Conservation (phyloP, 2,329 filamentous ascomycete genomes). For the Massarina eburnea region DNA sequence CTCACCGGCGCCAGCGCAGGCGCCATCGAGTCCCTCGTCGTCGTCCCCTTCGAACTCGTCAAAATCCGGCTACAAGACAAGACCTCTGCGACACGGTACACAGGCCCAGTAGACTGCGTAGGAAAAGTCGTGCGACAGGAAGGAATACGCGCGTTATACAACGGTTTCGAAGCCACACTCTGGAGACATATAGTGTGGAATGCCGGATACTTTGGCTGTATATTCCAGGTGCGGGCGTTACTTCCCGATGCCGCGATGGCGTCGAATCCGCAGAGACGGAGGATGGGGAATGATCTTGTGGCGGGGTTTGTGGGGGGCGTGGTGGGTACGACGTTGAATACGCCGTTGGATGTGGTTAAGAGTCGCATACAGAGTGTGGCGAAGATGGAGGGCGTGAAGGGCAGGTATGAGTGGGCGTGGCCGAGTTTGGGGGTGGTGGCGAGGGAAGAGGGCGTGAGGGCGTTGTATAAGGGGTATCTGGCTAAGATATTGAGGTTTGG, state of each 20-base stretch:
- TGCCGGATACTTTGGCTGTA: constrained; percentile 36
- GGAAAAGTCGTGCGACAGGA: constrained; percentile 29
- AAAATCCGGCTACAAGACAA: constrained; percentile 35
- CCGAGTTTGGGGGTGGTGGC: constrained; percentile 28
- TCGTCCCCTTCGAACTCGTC: constrained; percentile 34
- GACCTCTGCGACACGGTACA: constrained; percentile 28
- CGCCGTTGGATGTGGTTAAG: constrained; percentile 35
- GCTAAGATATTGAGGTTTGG: constrained; percentile 36
- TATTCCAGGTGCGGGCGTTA: constrained; percentile 31
- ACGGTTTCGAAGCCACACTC: constrained; percentile 35
- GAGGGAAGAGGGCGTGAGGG: constrained; percentile 29
- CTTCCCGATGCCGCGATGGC: constrained; percentile 11
- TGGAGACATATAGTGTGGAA: constrained; percentile 39
- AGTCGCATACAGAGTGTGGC: constrained; percentile 36
- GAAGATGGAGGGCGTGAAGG: constrained; percentile 22
- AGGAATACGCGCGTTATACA: constrained; percentile 29
- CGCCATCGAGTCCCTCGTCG: constrained; percentile 33
- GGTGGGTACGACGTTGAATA: constrained; percentile 33
- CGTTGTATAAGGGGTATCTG: constrained; percentile 35
- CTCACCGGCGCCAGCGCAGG: constrained; percentile 33
- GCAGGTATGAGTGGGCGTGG: constrained; percentile 35
- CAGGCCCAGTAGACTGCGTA: constrained; percentile 28
- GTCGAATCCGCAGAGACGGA: constrained; percentile 12
- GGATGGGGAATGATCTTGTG: constrained; percentile 29
- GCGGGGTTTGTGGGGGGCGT: constrained; percentile 34